These are phyloP conservation scores for Collybiopsis luxurians DNA, from an alignment of 768 basidiomycete species.

Conservation along the genomic window DNA sequence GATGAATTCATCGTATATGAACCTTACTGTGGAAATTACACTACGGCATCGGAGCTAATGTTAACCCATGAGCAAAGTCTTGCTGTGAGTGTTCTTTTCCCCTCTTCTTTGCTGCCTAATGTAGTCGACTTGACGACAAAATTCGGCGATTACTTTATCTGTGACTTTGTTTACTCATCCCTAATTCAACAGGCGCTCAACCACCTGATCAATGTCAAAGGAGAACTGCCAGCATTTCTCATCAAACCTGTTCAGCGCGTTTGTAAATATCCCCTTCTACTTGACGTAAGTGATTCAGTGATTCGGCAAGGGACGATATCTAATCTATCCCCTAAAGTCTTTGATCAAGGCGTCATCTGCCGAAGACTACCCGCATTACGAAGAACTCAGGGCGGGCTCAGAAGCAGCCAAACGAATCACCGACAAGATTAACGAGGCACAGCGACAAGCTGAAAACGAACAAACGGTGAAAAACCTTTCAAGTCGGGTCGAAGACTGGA, in stretches of 20 bases:
- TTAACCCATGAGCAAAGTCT: slow-evolving; percentile 84
- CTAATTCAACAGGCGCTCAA: slow-evolving; percentile 64
- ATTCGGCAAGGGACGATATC: not conserved
- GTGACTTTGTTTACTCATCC: slow-evolving; percentile 34
- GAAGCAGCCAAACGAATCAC: slow-evolving; percentile 91
- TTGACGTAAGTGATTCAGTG: slow-evolving; percentile 60
- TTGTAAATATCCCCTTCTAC: slow-evolving; percentile 95
- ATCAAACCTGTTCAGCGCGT: slow-evolving; percentile 99
- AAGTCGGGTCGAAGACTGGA: slow-evolving; percentile 95
- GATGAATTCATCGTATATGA: slow-evolving; percentile 95
- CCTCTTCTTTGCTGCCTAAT: not conserved
- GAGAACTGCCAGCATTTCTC: slow-evolving; percentile 92
- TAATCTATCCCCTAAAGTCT: slow-evolving; percentile 43
- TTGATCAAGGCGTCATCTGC: slow-evolving; percentile 69
- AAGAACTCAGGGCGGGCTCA: slow-evolving; percentile 81
- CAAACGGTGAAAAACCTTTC: slow-evolving; percentile 87
- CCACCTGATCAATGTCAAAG: slow-evolving; percentile 84
- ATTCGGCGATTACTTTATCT: no score
- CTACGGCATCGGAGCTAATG: slow-evolving; percentile 82
- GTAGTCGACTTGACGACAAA: slow-evolving; percentile 22
- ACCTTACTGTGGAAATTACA: slow-evolving; percentile 96
- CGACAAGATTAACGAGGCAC: slow-evolving; percentile 93
- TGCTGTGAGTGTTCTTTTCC: slow-evolving; percentile 51
- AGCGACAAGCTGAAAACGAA: slow-evolving; percentile 87
- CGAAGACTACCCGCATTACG: slow-evolving; percentile 63